Evolutionary conservation across 441 rosid genomes (phyloP).

Genomic region (Adansonia rubrostipa): DNA sequence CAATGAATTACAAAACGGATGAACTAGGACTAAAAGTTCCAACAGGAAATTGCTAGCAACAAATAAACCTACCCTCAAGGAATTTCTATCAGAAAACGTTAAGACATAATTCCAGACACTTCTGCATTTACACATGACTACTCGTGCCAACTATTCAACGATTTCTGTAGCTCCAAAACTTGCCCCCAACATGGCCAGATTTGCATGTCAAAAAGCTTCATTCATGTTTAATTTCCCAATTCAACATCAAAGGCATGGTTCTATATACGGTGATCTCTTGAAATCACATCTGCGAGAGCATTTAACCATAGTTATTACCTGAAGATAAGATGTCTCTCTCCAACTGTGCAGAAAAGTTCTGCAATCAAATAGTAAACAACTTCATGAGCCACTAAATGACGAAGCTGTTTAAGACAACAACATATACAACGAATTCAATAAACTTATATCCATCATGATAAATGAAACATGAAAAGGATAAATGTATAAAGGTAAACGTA

Average conservation of each 20-base stretch:
- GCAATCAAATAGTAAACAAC: conserved; percentile 41
- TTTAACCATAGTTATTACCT: conserved; percentile 49
- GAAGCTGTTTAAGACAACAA: conserved; percentile 10
- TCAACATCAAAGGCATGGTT: neutral
- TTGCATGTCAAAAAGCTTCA: neutral
- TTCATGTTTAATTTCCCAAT: neutral
- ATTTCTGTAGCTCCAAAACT: neutral
- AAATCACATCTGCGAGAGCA: neutral
- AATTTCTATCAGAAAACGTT: neutral
- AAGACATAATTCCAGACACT: no score
- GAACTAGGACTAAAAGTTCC: neutral
- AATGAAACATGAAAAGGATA: neutral
- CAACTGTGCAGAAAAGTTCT: conserved; percentile 97
- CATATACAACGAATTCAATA: neutral
- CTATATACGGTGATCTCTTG: conserved; percentile 19
- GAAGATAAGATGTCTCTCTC: conserved; percentile 87
- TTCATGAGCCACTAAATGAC: conserved; percentile 28
- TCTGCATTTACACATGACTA: no score
- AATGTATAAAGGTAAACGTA: neutral
- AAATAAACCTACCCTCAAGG: neutral
- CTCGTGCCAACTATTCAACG: neutral
- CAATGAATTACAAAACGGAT: neutral
- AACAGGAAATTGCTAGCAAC: neutral
- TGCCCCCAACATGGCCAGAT: neutral
- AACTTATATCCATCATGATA: neutral